These are phyloP conservation scores for Debaryomyces hansenii DNA, from an alignment of 805 yeast species.

Conservation along the genomic window DNA sequence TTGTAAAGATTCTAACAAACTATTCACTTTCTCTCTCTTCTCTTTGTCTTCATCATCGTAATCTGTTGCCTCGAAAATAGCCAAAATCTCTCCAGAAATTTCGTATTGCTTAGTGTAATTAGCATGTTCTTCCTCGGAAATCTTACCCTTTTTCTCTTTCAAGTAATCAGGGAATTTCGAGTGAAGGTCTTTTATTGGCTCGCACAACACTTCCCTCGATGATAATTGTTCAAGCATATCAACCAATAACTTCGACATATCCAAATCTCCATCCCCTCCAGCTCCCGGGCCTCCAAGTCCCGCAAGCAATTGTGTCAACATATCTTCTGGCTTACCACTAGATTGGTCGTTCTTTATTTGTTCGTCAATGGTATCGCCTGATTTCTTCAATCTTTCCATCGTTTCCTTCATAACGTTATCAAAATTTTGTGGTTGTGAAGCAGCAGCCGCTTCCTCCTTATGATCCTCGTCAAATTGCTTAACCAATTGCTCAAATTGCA, in stretches of 20 bases:
- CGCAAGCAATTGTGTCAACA: slow-evolving; percentile 62
- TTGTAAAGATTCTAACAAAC: slow-evolving; percentile 66
- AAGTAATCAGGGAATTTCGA: slow-evolving; percentile 74
- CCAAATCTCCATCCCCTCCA: slow-evolving; percentile 48
- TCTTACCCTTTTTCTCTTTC: slow-evolving; percentile 45
- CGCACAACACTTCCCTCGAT: slow-evolving; percentile 81
- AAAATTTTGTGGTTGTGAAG: slow-evolving; percentile 45
- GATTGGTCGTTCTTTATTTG: slow-evolving; percentile 47
- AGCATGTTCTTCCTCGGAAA: slow-evolving; percentile 46
- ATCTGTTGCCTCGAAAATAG: slow-evolving; percentile 61
- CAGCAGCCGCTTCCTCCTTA: slow-evolving; percentile 26
- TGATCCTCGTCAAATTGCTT: slow-evolving; percentile 40
- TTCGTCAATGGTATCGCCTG: slow-evolving; percentile 70
- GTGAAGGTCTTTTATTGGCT: slow-evolving; percentile 81
- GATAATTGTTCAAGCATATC: slow-evolving; percentile 82
- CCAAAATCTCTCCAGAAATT: slow-evolving; percentile 60
- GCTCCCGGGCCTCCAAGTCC: slow-evolving; percentile 41
- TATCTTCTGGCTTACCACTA: slow-evolving; percentile 44
- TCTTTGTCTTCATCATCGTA: slow-evolving; percentile 54
- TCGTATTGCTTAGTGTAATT: slow-evolving; percentile 63
- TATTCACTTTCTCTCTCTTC: slow-evolving; percentile 51
- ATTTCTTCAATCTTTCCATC: slow-evolving; percentile 72
- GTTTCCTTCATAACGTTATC: slow-evolving; percentile 79
- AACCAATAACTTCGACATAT: slow-evolving; percentile 60
- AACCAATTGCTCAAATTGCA: slow-evolving; percentile 50